phyloP scores from a whole-genome alignment of 2,329 filamentous ascomycete genomes.

The Aspergillus eucalypticola region DNA sequence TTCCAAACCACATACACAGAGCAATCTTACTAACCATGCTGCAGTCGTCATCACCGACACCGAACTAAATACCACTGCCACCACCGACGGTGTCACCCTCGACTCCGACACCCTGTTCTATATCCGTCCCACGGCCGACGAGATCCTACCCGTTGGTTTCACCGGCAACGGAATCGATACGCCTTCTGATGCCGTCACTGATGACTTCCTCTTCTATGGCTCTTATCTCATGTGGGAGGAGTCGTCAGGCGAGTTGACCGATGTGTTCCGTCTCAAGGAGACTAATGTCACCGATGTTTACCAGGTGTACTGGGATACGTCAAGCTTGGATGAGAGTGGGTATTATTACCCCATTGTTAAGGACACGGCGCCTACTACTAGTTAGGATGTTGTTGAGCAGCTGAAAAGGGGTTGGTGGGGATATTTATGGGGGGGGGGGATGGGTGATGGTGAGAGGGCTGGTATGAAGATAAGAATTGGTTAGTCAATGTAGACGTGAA shows the following conservation, averaged over 20 bases:
- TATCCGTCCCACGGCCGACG: slow-evolving; percentile 1
- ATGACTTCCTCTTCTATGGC: neutral
- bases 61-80: neutral
- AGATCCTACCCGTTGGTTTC: slow-evolving; percentile 4
- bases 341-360: neutral
- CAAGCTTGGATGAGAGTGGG: neutral
- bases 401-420: neutral
- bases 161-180: slow-evolving; percentile 1
- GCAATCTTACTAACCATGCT: neutral
- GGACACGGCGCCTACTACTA: neutral
- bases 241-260: neutral
- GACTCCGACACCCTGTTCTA: slow-evolving; percentile 5
- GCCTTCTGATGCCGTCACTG: neutral
- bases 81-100: slow-evolving; percentile 2
- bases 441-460: neutral
- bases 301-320: slow-evolving; percentile 2
- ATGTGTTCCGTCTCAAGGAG: slow-evolving; percentile 5
- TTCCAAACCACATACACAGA: neutral
- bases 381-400: neutral
- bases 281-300: slow-evolving; percentile 4
- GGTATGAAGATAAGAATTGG: neutral
- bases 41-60: neutral
- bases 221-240: slow-evolving; percentile 8
- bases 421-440: neutral
- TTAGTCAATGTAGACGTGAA: too few species aligned